Percentiles rank a stretch among this genome's conserved stretches.
Evolutionary conservation across 2,329 filamentous ascomycete genomes (phyloP).

Genomic region (Botryotinia convoluta): DNA sequence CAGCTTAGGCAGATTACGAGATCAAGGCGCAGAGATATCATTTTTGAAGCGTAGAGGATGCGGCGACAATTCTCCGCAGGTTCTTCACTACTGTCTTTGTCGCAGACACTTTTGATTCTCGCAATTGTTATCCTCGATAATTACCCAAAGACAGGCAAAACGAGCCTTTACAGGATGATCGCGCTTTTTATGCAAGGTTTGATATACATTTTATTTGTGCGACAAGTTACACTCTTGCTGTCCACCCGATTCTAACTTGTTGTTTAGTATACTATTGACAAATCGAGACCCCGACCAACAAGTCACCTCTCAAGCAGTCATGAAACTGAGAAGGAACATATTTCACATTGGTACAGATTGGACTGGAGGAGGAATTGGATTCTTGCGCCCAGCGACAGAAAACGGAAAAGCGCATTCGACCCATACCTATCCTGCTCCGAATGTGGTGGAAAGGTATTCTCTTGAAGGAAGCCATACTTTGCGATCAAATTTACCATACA

Average conservation of each 20-base stretch:
- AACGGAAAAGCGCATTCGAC: background rate
- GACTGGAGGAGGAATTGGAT: background rate
- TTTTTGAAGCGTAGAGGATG: background rate
- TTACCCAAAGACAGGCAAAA: background rate
- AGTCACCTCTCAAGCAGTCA: background rate
- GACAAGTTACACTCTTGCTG: background rate
- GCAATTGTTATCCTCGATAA: too few species aligned
- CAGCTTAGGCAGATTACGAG: background rate
- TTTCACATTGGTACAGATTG: background rate
- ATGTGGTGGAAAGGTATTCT: background rate
- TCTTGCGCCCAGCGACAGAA: background rate
- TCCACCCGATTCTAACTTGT: background rate
- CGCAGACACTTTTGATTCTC: background rate
- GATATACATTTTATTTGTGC: background rate
- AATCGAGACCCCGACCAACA: accelerated
- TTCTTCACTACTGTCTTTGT: too few species aligned
- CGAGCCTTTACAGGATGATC: too few species aligned
- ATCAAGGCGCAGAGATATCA: background rate
- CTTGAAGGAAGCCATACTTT: background rate
- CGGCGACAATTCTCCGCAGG: background rate
- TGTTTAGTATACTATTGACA: background rate
- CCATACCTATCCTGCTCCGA: background rate
- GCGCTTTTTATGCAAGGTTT: background rate
- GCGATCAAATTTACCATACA: background rate
- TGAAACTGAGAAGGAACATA: background rate